phyloP scores from a whole-genome alignment of 129 eudicot genomes.

The Sambucus nigra region DNA sequence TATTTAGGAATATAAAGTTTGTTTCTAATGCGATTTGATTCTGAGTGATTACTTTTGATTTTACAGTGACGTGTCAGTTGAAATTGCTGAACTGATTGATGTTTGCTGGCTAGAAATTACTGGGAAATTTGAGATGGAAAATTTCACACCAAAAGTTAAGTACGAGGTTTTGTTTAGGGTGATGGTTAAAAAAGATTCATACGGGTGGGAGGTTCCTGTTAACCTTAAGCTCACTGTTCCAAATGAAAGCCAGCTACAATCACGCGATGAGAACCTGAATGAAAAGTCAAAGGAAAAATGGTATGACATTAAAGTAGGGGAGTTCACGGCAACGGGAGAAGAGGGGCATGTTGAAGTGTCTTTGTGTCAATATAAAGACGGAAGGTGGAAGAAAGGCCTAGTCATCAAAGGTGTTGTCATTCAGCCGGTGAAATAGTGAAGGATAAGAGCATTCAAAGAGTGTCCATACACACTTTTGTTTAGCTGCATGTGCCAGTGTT shows the following conservation, averaged over 20 bases:
- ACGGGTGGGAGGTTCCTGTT: slow-evolving; percentile 47
- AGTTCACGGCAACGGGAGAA: slow-evolving; percentile 30
- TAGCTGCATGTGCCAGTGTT: not conserved
- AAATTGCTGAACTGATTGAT: slow-evolving; percentile 29
- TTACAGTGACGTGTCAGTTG: slow-evolving; percentile 24
- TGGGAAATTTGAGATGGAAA: slow-evolving; percentile 32
- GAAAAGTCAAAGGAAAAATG: slow-evolving; percentile 57
- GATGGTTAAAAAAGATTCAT: slow-evolving; percentile 32
- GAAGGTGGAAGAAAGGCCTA: slow-evolving; percentile 41
- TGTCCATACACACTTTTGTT: no score
- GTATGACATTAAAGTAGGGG: slow-evolving; percentile 63
- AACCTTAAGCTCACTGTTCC: slow-evolving; percentile 38
- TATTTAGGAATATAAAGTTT: no score
- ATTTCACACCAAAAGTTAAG: slow-evolving; percentile 22
- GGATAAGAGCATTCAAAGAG: not conserved
- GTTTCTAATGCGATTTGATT: not conserved
- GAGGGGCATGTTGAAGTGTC: slow-evolving; percentile 66
- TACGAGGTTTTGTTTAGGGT: slow-evolving; percentile 36
- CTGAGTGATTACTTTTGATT: not conserved
- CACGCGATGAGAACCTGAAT: slow-evolving; percentile 43
- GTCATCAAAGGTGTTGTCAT: not conserved
- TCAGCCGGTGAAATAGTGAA: not conserved
- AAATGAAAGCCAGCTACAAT: slow-evolving; percentile 32
- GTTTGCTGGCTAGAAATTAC: slow-evolving; percentile 53
- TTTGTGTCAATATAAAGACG: slow-evolving; percentile 56